These are phyloP conservation scores for Canavalia ensiformis DNA, from an alignment of 306 rosid genomes.

Conservation along the genomic window DNA sequence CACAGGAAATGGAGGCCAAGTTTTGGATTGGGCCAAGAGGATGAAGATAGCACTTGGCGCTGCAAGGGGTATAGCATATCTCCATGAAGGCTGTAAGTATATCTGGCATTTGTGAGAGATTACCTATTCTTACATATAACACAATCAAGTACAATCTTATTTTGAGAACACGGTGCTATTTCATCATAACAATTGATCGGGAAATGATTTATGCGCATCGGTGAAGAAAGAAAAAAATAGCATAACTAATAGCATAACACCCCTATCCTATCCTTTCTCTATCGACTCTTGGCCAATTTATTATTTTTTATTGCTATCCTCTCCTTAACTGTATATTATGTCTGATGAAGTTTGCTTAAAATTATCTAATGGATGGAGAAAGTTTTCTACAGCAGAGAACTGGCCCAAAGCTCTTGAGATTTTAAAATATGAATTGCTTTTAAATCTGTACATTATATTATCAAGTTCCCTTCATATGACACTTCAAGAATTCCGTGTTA, in stretches of 20 bases:
- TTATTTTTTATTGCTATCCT: neutral
- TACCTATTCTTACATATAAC: neutral
- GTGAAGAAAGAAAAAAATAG: neutral
- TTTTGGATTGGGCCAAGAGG: conserved; percentile 87
- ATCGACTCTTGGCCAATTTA: neutral
- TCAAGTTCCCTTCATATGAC: neutral
- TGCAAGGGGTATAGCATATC: conserved; percentile 91
- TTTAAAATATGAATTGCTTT: conserved; percentile 11
- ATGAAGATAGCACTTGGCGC: conserved; percentile 86
- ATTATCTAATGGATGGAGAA: neutral
- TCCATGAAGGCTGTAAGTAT: conserved; percentile 89
- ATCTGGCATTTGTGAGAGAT: conserved; percentile 14
- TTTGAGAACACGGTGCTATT: neutral
- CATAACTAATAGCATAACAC: neutral
- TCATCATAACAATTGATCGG: conserved; percentile 14
- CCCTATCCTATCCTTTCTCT: too few relatives aligned
- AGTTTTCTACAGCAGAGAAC: conserved; percentile 4
- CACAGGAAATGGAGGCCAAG: conserved; percentile 62
- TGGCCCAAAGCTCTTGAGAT: neutral
- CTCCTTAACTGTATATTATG: neutral
- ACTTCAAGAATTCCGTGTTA: neutral
- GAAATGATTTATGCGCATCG: neutral
- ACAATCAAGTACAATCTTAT: neutral
- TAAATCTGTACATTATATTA: neutral
- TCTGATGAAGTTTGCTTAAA: conserved; percentile 20